These are phyloP conservation scores for Vitis hybrid DNA, from an alignment of 177 flowering plant genomes.

Conservation along the genomic window DNA sequence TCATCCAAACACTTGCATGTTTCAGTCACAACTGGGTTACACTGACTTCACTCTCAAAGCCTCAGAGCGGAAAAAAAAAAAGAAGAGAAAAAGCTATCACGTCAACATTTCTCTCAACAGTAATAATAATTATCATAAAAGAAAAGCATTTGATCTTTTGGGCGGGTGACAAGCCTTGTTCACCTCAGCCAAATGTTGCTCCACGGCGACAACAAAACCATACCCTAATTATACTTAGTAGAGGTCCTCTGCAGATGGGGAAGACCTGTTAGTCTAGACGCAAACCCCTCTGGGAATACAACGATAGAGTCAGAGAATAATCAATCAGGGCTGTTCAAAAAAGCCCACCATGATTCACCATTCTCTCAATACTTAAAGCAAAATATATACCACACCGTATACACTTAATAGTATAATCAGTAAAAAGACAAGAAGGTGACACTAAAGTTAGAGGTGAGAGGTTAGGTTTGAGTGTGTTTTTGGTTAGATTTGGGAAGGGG, in stretches of 20 bases:
- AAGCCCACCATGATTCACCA: conserved; percentile 1
- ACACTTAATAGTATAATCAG: too few relatives aligned
- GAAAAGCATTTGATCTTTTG: background rate
- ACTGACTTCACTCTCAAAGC: background rate
- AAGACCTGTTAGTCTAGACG: background rate
- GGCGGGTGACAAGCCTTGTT: conserved; percentile 17
- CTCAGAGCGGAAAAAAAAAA: background rate
- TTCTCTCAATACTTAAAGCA: too few relatives aligned
- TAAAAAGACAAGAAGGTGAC: too few relatives aligned
- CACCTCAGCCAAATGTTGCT: conserved; percentile 12
- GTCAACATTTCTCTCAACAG: background rate
- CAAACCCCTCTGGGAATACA: background rate
- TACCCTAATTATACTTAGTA: background rate
- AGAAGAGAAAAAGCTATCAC: background rate
- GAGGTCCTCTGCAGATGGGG: background rate
- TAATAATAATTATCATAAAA: background rate
- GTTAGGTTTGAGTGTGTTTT: background rate
- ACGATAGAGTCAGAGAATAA: background rate
- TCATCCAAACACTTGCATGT: background rate
- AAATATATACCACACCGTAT: too few relatives aligned
- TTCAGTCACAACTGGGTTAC: background rate
- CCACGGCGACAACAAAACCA: background rate
- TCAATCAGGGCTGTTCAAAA: background rate
- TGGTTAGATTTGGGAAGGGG: background rate
- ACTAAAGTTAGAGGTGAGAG: background rate